Evolutionary conservation across 2,329 filamentous ascomycete genomes (phyloP), one percentile per base, ranked within the genome.

Genomic region (Massarina eburnea): DNA sequence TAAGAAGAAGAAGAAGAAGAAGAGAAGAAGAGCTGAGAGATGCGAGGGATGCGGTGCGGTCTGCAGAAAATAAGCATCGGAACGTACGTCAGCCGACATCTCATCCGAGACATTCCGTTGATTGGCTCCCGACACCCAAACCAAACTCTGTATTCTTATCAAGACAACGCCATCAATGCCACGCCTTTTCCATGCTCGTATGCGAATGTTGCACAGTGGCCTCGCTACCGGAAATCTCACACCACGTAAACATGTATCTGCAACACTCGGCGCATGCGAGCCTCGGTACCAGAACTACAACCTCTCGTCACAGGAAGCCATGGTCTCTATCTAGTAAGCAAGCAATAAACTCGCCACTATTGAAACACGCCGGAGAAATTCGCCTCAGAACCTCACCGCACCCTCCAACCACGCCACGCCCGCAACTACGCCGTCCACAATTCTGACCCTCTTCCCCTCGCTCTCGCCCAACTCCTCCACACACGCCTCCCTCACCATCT

Each of bases 341-440:
- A n/a, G n/a, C n/a, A n/a, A n/a, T n/a, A n/a, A n/a, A n/a, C n/a
- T n/a, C n/a, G n/a, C n/a, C n/a, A n/a, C n/a, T n/a, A n/a, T n/a
- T n/a, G n/a, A n/a, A n/a, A n/a, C n/a, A n/a, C n/a, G n/a, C n/a
- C n/a, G n/a, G n/a, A n/a, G n/a, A n/a, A 26, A 12, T 12, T 26
- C 12, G 24, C 24, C 24, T 26, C 27, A 30, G 12, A 30, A 58
- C 30, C 73, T 61, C 22, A 75, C 46, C 20, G 68, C 69, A 2
- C 82, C 78, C 45, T 85, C 80, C 14, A 88, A 62, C 66, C 83
- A 77, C 35, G 82, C 73, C 43, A 88, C 73, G 1, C 85, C 88
- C 2, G 84, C 86, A 66, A 83, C 82, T 29, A 91, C 85, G 0
- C 90, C 91, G 68, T 96, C 91, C 5, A 96, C 75, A 50, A 96